Base-by-base conservation (phyloP, 441 rosid genomes). In the Eutrema salsugineum region DNA sequence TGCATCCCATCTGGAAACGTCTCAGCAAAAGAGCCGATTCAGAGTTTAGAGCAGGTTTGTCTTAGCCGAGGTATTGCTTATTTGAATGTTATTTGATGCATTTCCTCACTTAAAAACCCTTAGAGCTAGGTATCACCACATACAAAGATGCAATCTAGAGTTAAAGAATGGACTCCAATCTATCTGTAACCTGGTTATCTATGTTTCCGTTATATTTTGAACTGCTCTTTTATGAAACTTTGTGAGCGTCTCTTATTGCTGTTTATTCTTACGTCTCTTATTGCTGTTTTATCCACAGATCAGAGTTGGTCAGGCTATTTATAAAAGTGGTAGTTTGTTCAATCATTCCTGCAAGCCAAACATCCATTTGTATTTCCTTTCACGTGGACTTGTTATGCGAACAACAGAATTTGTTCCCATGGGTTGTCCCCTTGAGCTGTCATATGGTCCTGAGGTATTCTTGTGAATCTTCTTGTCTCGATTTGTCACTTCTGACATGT, bases 311-410 rank as follows among this genome's bases (percentile, higher is more conserved):
- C 97, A 84, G 69, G 98, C 97, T 62, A 80, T 93, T 57, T 93
- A 87, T 63, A 68, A 46, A 65, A 72, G 72, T 63, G 98, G 89
- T 69, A 91, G 94, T 71, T 62, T 88, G 83, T 91, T 89, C 88
- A 93, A 91, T 77, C 98, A 93, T 80, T 91, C 96, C 70, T 93
- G 98, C 86, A 76, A 58, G 82, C 97, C 98, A 71, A 93, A 91
- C 59, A 79, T 93, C 77, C 93, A 93, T 71, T 88, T 89, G 50
- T 93, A 91, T 79, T 93, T 91, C 84, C 82, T 89, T 70, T 89
- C 97, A 15, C 96, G 93, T 56, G 83, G 87, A 54, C 91, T 93
- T 44, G 66, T 83, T 33, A 77, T 91, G 63, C 80, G 87, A 61
- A 79, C 93, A 64, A 85, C 87, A 59, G 96, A 89, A 77, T 66